Evolutionary conservation across 2,329 filamentous ascomycete genomes (phyloP).

Genomic region (Colletotrichum liaoningense): DNA sequence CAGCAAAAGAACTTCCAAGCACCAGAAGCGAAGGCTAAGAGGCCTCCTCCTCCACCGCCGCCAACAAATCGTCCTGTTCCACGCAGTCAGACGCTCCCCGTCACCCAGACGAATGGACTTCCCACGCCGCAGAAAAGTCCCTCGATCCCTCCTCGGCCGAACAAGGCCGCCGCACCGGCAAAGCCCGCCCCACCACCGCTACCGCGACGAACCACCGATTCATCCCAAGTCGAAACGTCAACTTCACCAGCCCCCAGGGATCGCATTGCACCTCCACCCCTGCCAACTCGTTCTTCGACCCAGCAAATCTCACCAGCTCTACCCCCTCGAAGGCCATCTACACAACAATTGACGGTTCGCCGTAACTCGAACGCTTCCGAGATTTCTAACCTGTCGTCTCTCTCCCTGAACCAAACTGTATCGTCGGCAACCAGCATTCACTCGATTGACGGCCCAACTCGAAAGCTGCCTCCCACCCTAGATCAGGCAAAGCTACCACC

Average conservation of each 20-base stretch:
- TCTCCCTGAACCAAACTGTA: conserved; percentile 58
- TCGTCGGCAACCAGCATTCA: conserved; percentile 62
- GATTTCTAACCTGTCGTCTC: conserved; percentile 63
- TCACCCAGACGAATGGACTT: conserved; percentile 42
- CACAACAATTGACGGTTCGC: conserved; percentile 56
- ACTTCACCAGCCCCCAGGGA: conserved; percentile 41
- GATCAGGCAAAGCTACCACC: conserved; percentile 68
- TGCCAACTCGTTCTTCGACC: conserved; percentile 52
- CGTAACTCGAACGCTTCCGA: conserved; percentile 70
- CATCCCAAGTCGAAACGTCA: conserved; percentile 37
- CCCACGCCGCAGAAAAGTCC: conserved; percentile 45
- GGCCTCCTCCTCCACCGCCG: conserved; percentile 59
- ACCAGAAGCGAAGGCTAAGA: conserved; percentile 48
- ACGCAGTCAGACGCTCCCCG: conserved; percentile 50
- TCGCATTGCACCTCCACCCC: conserved; percentile 47
- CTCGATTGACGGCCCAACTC: conserved; percentile 53
- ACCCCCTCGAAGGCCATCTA: conserved; percentile 61
- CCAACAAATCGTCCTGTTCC: conserved; percentile 52
- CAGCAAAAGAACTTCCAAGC: conserved; percentile 68
- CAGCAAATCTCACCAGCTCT: conserved; percentile 57
- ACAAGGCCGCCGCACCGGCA: conserved; percentile 36
- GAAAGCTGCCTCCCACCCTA: conserved; percentile 67
- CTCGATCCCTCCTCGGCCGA: conserved; percentile 51
- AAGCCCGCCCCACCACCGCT: conserved; percentile 49
- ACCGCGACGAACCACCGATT: conserved; percentile 50